Conservation (phyloP, 2,329 filamentous ascomycete genomes). For the Leptographium radiaticola region DNA sequence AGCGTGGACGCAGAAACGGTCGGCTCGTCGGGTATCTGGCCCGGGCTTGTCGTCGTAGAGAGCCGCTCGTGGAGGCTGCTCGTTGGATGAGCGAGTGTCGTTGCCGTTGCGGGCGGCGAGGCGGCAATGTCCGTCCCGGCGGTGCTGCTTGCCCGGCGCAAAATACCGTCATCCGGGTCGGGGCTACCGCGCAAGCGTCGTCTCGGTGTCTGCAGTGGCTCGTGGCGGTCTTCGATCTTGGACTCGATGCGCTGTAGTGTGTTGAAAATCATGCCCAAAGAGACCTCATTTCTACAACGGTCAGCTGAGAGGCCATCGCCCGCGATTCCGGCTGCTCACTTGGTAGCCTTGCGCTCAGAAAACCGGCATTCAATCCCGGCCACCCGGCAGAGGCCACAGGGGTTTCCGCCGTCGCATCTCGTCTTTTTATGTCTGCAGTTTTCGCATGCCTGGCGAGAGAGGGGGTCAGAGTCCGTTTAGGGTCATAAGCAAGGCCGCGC, state of each 20-base stretch:
- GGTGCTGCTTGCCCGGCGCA: constrained; percentile 1
- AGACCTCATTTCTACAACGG: constrained; percentile 32
- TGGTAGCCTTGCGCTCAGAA: constrained; percentile 37
- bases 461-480: not conserved
- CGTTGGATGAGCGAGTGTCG: constrained; percentile 19
- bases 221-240: constrained; percentile 29
- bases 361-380: constrained; percentile 36
- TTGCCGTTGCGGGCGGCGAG: constrained; percentile 2
- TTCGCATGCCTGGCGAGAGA: constrained; percentile 31
- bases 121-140: not conserved
- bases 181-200: not conserved
- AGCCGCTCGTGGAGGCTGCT: constrained; percentile 17
- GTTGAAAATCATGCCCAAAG: constrained; percentile 39
- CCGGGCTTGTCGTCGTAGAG: not conserved
- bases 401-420: constrained; percentile 39
- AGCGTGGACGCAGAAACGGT: not conserved
- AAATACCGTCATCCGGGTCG: not conserved
- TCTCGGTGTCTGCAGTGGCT: not conserved
- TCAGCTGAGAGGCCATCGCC: not conserved
- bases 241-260: constrained; percentile 37
- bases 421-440: constrained; percentile 39
- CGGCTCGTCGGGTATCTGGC: not conserved
- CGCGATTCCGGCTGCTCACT: constrained; percentile 18
- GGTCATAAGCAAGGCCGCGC: not conserved
- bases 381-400: constrained; percentile 37